These are phyloP conservation scores for Cajanus cajan DNA, from an alignment of 306 rosid genomes.

Conservation along the genomic window DNA sequence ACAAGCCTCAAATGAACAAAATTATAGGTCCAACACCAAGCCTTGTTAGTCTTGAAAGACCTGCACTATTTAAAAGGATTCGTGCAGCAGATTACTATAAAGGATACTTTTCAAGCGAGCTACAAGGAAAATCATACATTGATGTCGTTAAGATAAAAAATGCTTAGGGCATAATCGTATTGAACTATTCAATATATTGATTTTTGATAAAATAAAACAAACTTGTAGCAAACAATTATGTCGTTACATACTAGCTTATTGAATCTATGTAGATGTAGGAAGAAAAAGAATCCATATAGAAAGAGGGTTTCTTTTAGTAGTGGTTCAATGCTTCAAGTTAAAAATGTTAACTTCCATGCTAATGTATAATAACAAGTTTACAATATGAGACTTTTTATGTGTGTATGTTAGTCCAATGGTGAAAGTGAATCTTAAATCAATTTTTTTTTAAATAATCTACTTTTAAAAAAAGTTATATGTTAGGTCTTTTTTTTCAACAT, in stretches of 20 bases:
- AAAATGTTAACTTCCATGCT: background rate
- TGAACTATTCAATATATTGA: background rate
- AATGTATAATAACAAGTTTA: background rate
- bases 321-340: background rate
- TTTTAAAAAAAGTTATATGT: no score
- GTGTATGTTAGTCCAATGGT: no score
- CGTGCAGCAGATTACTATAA: constrained; percentile 19
- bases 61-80: background rate
- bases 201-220: background rate
- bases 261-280: no score
- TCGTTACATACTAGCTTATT: background rate
- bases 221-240: background rate
- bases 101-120: constrained; percentile 18
- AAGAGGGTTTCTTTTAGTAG: no score
- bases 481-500: no score
- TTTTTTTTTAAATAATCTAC: no score
- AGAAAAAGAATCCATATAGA: no score
- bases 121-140: constrained; percentile 24
- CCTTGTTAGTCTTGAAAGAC: constrained; percentile 19
- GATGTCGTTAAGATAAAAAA: background rate
- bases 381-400: background rate
- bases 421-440: no score
- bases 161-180: background rate
- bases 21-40: constrained; percentile 20
- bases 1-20: background rate